A percentile compares a stretch with the other conserved stretches of the same genome.
These are phyloP conservation scores for Davidsoniella virescens DNA, from an alignment of 2,329 filamentous ascomycete genomes.

Conservation along the genomic window DNA sequence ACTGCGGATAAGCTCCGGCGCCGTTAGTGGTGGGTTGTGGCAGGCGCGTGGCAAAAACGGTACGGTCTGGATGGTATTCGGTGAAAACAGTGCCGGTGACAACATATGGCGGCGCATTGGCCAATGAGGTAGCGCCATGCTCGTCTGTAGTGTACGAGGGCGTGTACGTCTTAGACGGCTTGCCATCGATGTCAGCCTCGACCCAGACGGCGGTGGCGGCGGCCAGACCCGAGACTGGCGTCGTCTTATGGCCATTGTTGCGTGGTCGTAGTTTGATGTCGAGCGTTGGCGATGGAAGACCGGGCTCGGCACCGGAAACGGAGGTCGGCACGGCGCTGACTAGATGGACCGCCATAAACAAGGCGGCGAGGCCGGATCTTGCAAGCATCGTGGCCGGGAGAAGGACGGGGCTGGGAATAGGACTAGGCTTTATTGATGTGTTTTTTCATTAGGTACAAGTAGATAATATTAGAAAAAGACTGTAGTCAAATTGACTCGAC, in stretches of 20 bases:
- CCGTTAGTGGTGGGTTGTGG: constrained; percentile 28
- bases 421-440: too few species aligned
- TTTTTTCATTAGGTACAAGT: too few species aligned
- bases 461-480: background rate
- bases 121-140: constrained; percentile 24
- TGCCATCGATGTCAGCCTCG: constrained; percentile 30
- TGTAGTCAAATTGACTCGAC: background rate
- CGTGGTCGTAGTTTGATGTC: background rate
- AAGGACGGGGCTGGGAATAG: background rate
- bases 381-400: constrained; percentile 1
- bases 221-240: constrained; percentile 14
- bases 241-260: background rate
- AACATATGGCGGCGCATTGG: constrained; percentile 28
- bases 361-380: constrained; percentile 2
- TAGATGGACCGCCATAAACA: constrained; percentile 6
- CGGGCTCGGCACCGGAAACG: background rate
- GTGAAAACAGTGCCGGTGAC: constrained; percentile 29
- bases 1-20: constrained; percentile 29
- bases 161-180: constrained; percentile 30
- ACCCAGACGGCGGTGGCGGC: constrained; percentile 34
- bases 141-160: constrained; percentile 30
- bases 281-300: background rate
- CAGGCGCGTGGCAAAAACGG: constrained; percentile 28
- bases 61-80: constrained; percentile 22
- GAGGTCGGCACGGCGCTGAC: constrained; percentile 1